A percentile compares a stretch with the other conserved stretches of the same genome.
phyloP scores from a whole-genome alignment of 352 stramenopile genomes.

The Pythium dissotocum region DNA sequence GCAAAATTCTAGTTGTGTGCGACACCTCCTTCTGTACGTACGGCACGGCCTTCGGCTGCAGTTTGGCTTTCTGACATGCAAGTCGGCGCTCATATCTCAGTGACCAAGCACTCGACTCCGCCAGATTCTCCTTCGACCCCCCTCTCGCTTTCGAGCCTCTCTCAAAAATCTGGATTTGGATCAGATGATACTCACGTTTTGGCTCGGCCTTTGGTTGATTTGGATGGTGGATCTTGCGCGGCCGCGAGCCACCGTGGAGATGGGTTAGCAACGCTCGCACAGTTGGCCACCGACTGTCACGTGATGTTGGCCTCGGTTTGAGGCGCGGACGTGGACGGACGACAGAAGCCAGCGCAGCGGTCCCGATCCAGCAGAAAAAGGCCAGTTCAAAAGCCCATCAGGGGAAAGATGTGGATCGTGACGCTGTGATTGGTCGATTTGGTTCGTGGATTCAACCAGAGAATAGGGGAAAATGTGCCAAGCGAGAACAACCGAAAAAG shows the following conservation, averaged over 20 bases:
- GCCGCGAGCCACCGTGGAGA: constrained; percentile 10
- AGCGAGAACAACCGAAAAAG: constrained; percentile 27
- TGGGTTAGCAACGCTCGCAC: constrained; percentile 8
- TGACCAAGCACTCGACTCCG: neutral
- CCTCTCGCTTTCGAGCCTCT: constrained; percentile 13
- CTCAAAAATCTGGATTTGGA: constrained; percentile 10
- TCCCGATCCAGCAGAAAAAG: constrained; percentile 23
- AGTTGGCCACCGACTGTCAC: constrained; percentile 29
- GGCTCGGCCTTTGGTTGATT: neutral
- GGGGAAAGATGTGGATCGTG: constrained; percentile 33
- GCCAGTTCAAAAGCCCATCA: constrained; percentile 20
- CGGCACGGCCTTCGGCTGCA: neutral
- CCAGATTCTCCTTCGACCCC: constrained; percentile 11
- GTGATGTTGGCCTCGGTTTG: constrained; percentile 14
- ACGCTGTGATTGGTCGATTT: constrained; percentile 23
- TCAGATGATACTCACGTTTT: constrained; percentile 1
- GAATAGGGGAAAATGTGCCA: constrained; percentile 27
- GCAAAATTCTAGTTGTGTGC: neutral
- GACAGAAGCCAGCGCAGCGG: constrained; percentile 28
- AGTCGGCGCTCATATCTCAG: constrained; percentile 1
- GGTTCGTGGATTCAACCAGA: constrained; percentile 29
- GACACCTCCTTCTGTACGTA: neutral
- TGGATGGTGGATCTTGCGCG: constrained; percentile 20
- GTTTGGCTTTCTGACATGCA: neutral
- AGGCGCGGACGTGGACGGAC: constrained; percentile 24